phyloP scores from a whole-genome alignment of 2,329 filamentous ascomycete genomes.

The Aspergillus sp. region DNA sequence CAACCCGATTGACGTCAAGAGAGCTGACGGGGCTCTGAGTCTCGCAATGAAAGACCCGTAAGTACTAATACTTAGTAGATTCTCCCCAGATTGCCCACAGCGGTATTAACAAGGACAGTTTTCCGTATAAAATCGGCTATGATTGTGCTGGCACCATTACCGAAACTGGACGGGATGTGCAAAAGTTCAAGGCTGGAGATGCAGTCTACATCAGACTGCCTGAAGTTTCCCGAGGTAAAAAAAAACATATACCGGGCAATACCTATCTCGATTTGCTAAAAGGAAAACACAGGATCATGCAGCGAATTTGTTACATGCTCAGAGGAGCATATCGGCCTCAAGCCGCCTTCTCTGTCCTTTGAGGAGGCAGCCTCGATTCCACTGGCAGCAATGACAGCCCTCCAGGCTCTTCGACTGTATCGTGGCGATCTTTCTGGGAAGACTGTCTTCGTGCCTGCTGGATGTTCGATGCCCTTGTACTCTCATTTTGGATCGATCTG shows the following conservation, averaged over 20 bases:
- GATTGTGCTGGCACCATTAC: constrained; percentile 34
- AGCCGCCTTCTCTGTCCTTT: constrained; percentile 34
- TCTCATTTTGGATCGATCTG: not conserved
- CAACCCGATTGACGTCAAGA: constrained; percentile 40
- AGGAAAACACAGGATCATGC: constrained; percentile 24
- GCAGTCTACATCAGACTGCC: constrained; percentile 30
- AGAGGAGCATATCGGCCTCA: constrained; percentile 26
- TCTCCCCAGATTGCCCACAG: not conserved
- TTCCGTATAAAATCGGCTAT: constrained; percentile 38
- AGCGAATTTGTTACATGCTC: constrained; percentile 29
- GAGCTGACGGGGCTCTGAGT: constrained; percentile 30
- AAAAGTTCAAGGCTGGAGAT: constrained; percentile 30
- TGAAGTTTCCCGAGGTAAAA: constrained; percentile 22
- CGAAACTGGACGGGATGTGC: constrained; percentile 26
- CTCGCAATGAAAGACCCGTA: constrained; percentile 22
- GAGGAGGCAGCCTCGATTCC: constrained; percentile 37
- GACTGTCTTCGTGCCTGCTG: constrained; percentile 45
- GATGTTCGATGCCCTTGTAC: constrained; percentile 15
- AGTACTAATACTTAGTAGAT: constrained; percentile 6
- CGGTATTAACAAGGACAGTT: constrained; percentile 14
- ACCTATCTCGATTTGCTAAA: constrained; percentile 1
- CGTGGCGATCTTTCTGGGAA: constrained; percentile 41
- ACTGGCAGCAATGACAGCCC: constrained; percentile 33
- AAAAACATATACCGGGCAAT: constrained; percentile 4
- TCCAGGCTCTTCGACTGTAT: constrained; percentile 37